Evolutionary conservation across 2,329 filamentous ascomycete genomes (phyloP).

Genomic region (Cadophora sp.): DNA sequence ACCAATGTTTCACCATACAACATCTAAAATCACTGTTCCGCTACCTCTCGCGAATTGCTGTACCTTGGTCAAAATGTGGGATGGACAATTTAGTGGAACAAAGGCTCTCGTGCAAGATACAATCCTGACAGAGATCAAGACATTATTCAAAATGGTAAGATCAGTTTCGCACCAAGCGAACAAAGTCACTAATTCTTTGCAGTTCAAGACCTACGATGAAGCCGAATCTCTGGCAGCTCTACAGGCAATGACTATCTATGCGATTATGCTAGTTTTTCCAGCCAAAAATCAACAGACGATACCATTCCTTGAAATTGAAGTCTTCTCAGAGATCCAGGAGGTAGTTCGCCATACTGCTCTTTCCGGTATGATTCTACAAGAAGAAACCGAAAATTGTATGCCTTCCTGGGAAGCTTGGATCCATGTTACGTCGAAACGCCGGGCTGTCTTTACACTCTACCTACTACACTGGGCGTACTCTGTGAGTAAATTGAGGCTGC

Average conservation of each 20-base stretch:
- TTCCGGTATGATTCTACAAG: conserved; percentile 46
- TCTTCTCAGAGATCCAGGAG: conserved; percentile 38
- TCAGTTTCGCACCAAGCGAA: background rate
- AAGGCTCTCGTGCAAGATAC: conserved; percentile 44
- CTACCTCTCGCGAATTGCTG: conserved; percentile 47
- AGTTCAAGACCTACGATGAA: conserved; percentile 46
- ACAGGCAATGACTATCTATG: conserved; percentile 48
- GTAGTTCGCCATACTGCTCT: conserved; percentile 7
- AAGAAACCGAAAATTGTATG: conserved; percentile 43
- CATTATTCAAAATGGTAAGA: conserved; percentile 43
- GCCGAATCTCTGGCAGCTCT: conserved; percentile 45
- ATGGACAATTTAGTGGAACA: conserved; percentile 41
- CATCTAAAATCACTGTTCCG: conserved; percentile 21
- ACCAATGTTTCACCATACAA: conserved; percentile 45
- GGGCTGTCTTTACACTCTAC: conserved; percentile 46
- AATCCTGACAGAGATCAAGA: conserved; percentile 44
- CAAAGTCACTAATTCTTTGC: conserved; percentile 7
- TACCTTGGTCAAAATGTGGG: conserved; percentile 48
- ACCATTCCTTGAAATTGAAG: conserved; percentile 34
- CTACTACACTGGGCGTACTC: conserved; percentile 49
- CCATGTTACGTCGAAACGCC: conserved; percentile 63
- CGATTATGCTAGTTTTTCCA: conserved; percentile 49
- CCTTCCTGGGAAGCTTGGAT: conserved; percentile 48
- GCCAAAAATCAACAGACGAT: conserved; percentile 35
- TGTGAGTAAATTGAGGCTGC: background rate